Conservation (phyloP, 2,329 filamentous ascomycete species). For the Beauveria bassiana region DNA sequence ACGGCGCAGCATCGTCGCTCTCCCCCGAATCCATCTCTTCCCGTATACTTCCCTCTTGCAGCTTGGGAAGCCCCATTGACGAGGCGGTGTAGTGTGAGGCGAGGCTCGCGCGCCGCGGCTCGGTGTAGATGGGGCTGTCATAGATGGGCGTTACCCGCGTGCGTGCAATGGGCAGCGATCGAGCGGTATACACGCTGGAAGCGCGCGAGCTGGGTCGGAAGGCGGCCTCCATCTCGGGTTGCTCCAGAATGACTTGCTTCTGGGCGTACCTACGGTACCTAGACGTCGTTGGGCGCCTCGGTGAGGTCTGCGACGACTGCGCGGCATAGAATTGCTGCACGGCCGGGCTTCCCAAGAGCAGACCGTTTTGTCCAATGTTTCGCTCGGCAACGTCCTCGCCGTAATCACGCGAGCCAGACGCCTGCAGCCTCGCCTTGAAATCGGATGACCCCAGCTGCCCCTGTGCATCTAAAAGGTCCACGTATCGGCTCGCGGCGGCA, state of each 20-base stretch:
- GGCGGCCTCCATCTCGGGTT: not conserved
- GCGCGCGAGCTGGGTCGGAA: not conserved
- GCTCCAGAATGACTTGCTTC: not conserved
- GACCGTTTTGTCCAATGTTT: slow-evolving; percentile 38
- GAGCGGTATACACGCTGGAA: not conserved
- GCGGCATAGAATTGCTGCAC: slow-evolving; percentile 29
- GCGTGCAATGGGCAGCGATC: not conserved
- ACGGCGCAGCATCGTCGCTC: slow-evolving; percentile 4
- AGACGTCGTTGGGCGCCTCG: not conserved
- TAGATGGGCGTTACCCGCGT: not conserved
- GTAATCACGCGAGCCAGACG: slow-evolving; percentile 45
- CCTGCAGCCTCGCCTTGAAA: slow-evolving; percentile 41
- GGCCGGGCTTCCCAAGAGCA: slow-evolving; percentile 25
- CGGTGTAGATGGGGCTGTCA: not conserved
- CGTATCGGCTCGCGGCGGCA: slow-evolving; percentile 20
- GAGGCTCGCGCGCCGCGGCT: not conserved
- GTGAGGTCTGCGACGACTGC: not conserved
- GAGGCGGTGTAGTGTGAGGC: not conserved
- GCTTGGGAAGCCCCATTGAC: not conserved
- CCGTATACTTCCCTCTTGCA: not conserved
- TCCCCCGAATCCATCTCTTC: not conserved
- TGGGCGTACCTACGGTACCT: not conserved
- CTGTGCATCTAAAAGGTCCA: slow-evolving; percentile 53
- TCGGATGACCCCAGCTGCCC: slow-evolving; percentile 41
- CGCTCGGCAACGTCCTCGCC: slow-evolving; percentile 60